phyloP scores from a whole-genome alignment of 805 yeast genomes.

The Blastobotrys terrestris region DNA sequence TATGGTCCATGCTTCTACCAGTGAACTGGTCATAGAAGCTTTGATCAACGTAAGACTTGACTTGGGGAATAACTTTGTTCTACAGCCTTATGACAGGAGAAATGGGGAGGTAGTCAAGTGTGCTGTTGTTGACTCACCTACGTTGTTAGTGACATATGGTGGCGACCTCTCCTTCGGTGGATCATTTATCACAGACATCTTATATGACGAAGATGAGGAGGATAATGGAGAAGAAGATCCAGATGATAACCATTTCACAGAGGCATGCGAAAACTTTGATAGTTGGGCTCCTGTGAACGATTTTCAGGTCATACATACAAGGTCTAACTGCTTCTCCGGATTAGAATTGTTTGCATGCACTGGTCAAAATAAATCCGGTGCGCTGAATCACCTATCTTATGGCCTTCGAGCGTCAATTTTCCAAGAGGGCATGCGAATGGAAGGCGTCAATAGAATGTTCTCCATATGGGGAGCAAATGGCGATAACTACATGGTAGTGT shows the following conservation, averaged over 20 bases:
- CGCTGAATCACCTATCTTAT: conserved; percentile 10
- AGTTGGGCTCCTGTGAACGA: conserved; percentile 48
- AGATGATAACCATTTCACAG: neutral
- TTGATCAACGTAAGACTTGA: neutral
- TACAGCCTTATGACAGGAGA: neutral
- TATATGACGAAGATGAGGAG: neutral
- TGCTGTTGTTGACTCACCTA: neutral
- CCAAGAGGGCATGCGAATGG: conserved; percentile 11
- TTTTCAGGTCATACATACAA: conserved; percentile 15
- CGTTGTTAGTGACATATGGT: neutral
- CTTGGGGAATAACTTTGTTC: neutral
- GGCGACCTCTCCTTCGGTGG: neutral
- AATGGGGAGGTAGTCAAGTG: neutral
- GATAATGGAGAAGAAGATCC: neutral
- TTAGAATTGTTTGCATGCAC: conserved; percentile 13
- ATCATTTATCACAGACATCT: neutral
- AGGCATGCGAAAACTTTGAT: conserved; percentile 26
- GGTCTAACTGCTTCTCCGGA: neutral
- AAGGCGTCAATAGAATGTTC: conserved; percentile 9
- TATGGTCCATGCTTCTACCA: neutral
- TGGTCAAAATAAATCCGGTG: conserved; percentile 12
- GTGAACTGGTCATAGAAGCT: neutral
- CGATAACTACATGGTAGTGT: conserved; percentile 2
- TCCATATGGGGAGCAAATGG: conserved; percentile 3
- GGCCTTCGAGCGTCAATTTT: conserved; percentile 12